These are phyloP conservation scores for Vinca minor DNA, from an alignment of 257 asterid genomes.

Conservation along the genomic window DNA sequence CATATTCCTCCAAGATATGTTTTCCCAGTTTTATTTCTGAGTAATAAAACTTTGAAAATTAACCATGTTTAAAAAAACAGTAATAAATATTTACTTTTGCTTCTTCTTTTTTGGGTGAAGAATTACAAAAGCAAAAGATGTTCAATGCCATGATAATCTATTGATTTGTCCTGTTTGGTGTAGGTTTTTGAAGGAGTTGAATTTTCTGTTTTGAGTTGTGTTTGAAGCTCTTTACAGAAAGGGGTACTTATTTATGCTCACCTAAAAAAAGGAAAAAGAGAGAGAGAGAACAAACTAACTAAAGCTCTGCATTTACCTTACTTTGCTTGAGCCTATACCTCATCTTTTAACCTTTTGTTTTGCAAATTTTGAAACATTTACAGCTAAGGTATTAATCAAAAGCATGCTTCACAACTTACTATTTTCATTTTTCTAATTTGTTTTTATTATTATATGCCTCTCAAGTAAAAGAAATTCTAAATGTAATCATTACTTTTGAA, in stretches of 20 bases:
- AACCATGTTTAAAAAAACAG: not conserved
- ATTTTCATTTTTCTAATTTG: too few species aligned
- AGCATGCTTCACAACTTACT: too few species aligned
- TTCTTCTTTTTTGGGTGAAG: not conserved
- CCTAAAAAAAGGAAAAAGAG: not conserved
- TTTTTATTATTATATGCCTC: too few species aligned
- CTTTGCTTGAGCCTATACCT: not conserved
- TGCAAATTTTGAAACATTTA: too few species aligned
- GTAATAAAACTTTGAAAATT: not conserved
- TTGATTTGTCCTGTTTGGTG: not conserved
- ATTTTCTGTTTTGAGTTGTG: not conserved
- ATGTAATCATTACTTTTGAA: too few species aligned
- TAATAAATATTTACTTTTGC: not conserved
- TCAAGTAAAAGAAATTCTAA: too few species aligned
- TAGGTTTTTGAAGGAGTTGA: not conserved
- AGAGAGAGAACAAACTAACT: not conserved
- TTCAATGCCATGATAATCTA: not conserved
- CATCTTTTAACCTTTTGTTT: too few species aligned
- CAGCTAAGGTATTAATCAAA: too few species aligned
- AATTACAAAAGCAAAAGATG: slow-evolving; percentile 2
- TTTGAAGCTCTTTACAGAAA: not conserved
- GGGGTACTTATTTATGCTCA: not conserved
- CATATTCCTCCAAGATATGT: not conserved
- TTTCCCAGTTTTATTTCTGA: not conserved
- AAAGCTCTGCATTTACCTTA: not conserved